Percentiles rank a stretch among this genome's conserved stretches.
Evolutionary conservation across 2,329 filamentous ascomycete genomes (phyloP).

Genomic region (Phyllosticta citrichinensis): DNA sequence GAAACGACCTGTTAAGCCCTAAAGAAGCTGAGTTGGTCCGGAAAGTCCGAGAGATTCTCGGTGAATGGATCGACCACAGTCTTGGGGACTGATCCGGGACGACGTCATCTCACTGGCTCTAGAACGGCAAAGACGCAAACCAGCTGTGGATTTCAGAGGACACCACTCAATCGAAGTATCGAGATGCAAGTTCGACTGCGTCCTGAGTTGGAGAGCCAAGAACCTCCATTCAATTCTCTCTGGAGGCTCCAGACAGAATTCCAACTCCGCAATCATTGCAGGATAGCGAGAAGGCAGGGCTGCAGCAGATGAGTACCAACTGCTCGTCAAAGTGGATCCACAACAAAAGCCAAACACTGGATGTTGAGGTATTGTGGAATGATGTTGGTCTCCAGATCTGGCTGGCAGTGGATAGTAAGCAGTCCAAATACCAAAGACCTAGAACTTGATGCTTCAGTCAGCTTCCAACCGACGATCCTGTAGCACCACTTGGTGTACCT

Average conservation of each 20-base stretch:
- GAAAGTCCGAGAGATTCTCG: neutral
- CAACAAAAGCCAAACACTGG: neutral
- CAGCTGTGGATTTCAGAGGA: too few species aligned
- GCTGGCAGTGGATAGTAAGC: neutral
- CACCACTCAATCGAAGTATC: too few species aligned
- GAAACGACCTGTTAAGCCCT: neutral
- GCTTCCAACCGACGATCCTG: neutral
- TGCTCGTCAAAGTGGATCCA: neutral
- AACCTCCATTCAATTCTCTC: too few species aligned
- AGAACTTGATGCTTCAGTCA: neutral
- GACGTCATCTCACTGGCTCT: too few species aligned
- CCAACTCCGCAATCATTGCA: too few species aligned
- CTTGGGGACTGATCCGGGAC: neutral
- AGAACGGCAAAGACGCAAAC: too few species aligned
- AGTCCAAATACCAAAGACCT: neutral
- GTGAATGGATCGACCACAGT: slow-evolving; percentile 7
- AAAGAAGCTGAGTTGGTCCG: neutral
- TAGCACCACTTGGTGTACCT: neutral
- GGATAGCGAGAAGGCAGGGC: too few species aligned
- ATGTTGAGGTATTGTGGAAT: neutral
- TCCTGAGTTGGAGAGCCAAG: too few species aligned
- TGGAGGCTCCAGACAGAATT: too few species aligned
- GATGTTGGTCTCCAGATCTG: neutral
- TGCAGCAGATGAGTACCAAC: neutral
- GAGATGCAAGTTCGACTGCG: too few species aligned